Base-by-base conservation (phyloP, 495 filamentous ascomycete species). In the Penicillium herquei region DNA sequence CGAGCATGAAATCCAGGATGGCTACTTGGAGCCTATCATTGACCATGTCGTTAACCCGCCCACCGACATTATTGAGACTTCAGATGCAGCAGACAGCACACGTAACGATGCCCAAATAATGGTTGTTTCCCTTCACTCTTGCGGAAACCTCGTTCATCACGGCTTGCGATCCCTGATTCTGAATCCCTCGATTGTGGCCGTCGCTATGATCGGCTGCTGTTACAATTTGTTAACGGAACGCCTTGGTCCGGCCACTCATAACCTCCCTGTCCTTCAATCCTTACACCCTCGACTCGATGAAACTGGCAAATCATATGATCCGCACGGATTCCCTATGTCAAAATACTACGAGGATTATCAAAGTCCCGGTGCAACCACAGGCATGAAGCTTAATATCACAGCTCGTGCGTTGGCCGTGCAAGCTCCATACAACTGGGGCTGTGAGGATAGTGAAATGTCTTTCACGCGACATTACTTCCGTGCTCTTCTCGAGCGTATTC, bases 371-470 rank as follows among this genome's bases (percentile, higher is more conserved):
- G 12, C 43, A 46, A 33, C 43, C 5, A 32, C 2, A 13, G 92
- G 91, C n/a, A 75, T 96, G 43, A 81, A 88, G 21, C 78, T 98
- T 52, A 98, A 98, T 67, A 96, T 98, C 63, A 98, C 94, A 1
- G 91, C 94, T 0, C 81, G 95, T 21, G 93, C 95, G 82, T 95
- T 97, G 92, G 93, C 91, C 37, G 89, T 94, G 12, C 94, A 98
- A 74, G 94, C 94, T 2, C 92, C 93, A 0, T 78, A 86, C 31
- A 98, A 98, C 67, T 98, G 94, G 94, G 88, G 86, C 7, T 69
- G 72, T 11, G 76, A 78, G n/a, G 90, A 94, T 43, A 94, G 89
- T 67, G 88, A 91, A 26, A 73, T 73, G 2, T 98, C 97, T 73
- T 97, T 98, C 73, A 94, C 86, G 0, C 81, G 94, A 6, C 94